Percentiles rank a stretch among this genome's conserved stretches.
Evolutionary conservation across 768 basidiomycete genomes (phyloP).

Genomic region (Stropharia rugosoannulata): DNA sequence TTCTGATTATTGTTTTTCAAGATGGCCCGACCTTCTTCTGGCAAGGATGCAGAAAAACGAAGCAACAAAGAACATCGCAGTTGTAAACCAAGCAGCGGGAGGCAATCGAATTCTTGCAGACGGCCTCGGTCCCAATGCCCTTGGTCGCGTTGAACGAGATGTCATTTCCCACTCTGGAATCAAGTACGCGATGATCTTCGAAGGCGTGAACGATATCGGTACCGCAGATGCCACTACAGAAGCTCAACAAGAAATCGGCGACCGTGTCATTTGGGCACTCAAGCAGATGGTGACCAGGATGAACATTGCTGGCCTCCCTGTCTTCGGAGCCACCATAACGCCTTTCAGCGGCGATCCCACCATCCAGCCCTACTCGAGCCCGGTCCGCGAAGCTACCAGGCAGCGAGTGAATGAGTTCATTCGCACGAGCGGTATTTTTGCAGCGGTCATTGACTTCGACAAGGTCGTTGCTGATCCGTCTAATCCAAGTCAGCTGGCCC

Average conservation of each 20-base stretch:
- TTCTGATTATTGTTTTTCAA: slow-evolving; percentile 10
- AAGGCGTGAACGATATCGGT: slow-evolving; percentile 56
- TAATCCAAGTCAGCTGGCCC: slow-evolving; percentile 34
- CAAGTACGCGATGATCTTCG: slow-evolving; percentile 48
- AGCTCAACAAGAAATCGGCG: slow-evolving; percentile 35
- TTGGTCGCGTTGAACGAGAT: slow-evolving; percentile 50
- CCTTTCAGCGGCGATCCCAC: slow-evolving; percentile 37
- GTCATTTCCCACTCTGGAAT: slow-evolving; percentile 47
- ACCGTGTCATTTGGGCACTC: slow-evolving; percentile 42
- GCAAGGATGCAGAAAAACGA: slow-evolving; percentile 36
- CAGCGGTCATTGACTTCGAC: slow-evolving; percentile 49
- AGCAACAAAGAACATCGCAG: slow-evolving; percentile 33
- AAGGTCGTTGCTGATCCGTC: slow-evolving; percentile 36
- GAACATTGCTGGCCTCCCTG: slow-evolving; percentile 39
- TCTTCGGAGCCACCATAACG: slow-evolving; percentile 52
- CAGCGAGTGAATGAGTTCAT: slow-evolving; percentile 45
- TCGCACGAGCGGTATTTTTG: slow-evolving; percentile 39
- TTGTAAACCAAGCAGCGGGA: slow-evolving; percentile 51
- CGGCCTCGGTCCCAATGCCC: slow-evolving; percentile 45
- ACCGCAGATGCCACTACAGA: slow-evolving; percentile 30
- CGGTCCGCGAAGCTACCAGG: slow-evolving; percentile 38
- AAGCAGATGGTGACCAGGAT: slow-evolving; percentile 43
- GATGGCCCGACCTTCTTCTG: slow-evolving; percentile 50
- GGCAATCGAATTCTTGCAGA: slow-evolving; percentile 52
- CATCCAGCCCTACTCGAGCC: slow-evolving; percentile 38